These are phyloP conservation scores for Hibiscus tridactylites DNA, from an alignment of 345 rosid species.

Conservation along the genomic window DNA sequence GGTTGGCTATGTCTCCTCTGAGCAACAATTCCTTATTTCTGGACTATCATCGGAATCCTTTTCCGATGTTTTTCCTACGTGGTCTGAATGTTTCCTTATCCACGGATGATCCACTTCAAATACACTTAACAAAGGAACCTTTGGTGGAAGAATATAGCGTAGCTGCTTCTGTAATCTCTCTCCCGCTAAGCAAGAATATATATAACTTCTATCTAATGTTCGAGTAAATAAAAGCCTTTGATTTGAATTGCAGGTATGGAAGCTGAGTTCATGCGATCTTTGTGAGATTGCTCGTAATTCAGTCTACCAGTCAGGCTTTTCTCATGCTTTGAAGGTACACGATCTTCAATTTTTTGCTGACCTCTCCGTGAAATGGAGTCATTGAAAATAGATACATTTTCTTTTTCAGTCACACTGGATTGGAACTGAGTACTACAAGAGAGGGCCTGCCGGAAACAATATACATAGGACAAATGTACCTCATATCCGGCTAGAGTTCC, in stretches of 20 bases:
- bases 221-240: conserved; percentile 3
- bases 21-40: conserved; percentile 96
- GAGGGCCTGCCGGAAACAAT: conserved; percentile 93
- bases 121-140: conserved; percentile 95
- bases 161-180: conserved; percentile 81
- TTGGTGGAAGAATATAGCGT: conserved; percentile 96
- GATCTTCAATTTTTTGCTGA: neutral
- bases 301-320: conserved; percentile 97
- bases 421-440: conserved; percentile 77
- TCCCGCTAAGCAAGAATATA: neutral
- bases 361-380: neutral
- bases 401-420: conserved; percentile 87
- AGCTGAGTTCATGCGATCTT: conserved; percentile 91
- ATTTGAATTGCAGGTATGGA: conserved; percentile 63
- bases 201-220: neutral
- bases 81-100: conserved; percentile 98
- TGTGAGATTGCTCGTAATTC: conserved; percentile 99
- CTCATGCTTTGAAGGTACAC: conserved; percentile 89
- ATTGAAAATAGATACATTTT: neutral
- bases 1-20: conserved; percentile 97
- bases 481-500: conserved; percentile 88
- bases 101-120: conserved; percentile 96
- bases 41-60: conserved; percentile 91
- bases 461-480: conserved; percentile 91
- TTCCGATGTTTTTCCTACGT: conserved; percentile 85